Evolutionary conservation across 2,329 filamentous ascomycete genomes (phyloP), one percentile per base, ranked within the genome.

Genomic region (Sporothrix pseudoabietina): DNA sequence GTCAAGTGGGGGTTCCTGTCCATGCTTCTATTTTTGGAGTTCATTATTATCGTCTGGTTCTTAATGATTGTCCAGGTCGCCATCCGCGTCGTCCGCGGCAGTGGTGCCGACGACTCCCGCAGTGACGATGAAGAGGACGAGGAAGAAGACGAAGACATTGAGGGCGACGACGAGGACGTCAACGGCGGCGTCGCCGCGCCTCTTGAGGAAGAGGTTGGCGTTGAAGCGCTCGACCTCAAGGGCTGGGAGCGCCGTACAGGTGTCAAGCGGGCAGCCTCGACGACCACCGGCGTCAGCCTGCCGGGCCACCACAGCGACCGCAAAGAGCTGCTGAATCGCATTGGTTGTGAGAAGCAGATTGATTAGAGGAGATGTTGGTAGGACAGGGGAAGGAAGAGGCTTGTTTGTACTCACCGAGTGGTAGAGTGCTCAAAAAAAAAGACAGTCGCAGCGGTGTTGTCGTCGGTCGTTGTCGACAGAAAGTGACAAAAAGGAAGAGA

Each of bases 31-130:
- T 87, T 91, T 52, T 86, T 99, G 30, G 94, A 98, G 82, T 84
- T 86, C 30, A 87, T 99, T 71, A 94, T 92, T 44, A 84, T 97
- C 49, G 86, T 84, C 75, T 98, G 96, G 96, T 97, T 98, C 79
- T 87, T 85, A 75, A 92, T 97, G 90, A 97, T 98, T 77, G 82
- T 94, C 54, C 89, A 90, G 73, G 92, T 99, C 2, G 94, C 94
- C 30, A 86, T 92, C 75, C 90, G 91, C 75, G 94, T 98, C 6
- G 80, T 98, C 49, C 88, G 87, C 69, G 94, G 95, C 44, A 88
- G 87, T 52, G 86, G 89, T 44, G 94, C 95, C 5, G 94, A 98
- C 76, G 96, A 99, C 79, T 88, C 89, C 22, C 90, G 96, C 72
- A 97, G 93, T 76, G 95, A 98, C 77, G 93, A 94, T 76, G 94